phyloP scores from a whole-genome alignment of 305 asterid species.

The Solanum chacoense region DNA sequence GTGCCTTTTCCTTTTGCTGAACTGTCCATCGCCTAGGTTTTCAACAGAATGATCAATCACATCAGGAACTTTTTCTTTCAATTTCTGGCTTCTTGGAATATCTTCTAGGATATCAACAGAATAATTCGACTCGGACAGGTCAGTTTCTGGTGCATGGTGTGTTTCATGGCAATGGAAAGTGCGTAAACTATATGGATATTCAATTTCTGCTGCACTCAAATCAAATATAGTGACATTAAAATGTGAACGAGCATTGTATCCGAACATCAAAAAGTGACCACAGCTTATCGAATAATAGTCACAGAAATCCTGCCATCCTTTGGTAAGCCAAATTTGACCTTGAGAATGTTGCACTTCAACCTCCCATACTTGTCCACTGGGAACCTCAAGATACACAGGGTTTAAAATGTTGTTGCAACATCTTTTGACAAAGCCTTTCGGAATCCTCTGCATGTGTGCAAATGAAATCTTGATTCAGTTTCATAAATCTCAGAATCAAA shows the following conservation, averaged over 20 bases:
- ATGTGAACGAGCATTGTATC: not conserved
- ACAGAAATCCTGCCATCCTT: not conserved
- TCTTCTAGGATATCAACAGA: not conserved
- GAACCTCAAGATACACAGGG: not conserved
- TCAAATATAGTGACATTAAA: constrained; percentile 25
- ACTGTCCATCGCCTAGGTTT: not conserved
- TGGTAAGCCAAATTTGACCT: not conserved
- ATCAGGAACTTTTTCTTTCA: not conserved
- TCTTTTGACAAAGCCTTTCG: not conserved
- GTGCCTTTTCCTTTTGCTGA: not conserved
- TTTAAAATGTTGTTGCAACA: not conserved
- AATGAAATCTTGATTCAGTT: not conserved
- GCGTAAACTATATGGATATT: not conserved
- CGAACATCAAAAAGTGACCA: not conserved
- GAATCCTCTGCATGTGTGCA: not conserved
- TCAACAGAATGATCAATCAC: not conserved
- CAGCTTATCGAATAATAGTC: not conserved
- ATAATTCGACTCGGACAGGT: not conserved
- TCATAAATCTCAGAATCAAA: not conserved
- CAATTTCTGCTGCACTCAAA: constrained; percentile 12
- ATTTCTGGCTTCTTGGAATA: not conserved
- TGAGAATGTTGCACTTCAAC: not conserved
- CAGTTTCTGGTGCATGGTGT: not conserved
- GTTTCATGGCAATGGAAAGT: not conserved
- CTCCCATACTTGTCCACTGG: not conserved